phyloP scores from a whole-genome alignment of 2,329 filamentous ascomycete genomes.

The Lachnellula suecica region DNA sequence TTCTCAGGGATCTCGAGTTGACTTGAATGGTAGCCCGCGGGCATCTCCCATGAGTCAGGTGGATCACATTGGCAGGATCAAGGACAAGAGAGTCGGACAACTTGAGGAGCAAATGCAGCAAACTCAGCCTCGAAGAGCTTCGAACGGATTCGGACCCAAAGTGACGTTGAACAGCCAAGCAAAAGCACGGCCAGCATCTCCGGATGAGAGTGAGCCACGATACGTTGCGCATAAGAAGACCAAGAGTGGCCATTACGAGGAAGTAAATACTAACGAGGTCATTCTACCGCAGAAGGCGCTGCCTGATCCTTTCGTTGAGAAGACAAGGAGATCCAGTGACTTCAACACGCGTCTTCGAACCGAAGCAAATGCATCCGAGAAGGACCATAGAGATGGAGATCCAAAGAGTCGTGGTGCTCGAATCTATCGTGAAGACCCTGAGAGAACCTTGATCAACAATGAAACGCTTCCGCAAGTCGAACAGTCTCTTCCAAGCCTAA shows the following conservation, averaged over 20 bases:
- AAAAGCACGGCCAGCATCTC: constrained; percentile 25
- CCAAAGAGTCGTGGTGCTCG: neutral
- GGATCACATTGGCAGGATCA: constrained; percentile 6
- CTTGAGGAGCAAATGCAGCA: neutral
- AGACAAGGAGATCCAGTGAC: constrained; percentile 10
- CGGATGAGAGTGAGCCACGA: constrained; percentile 18
- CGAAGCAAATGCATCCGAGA: neutral
- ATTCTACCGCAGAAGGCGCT: constrained; percentile 19
- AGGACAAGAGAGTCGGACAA: neutral
- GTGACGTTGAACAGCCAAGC: constrained; percentile 17
- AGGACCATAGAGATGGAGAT: neutral
- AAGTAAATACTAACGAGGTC: constrained; percentile 20
- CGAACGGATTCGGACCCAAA: constrained; percentile 21
- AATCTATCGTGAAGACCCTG: constrained; percentile 10
- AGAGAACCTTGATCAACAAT: constrained; percentile 22
- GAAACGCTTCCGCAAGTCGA: constrained; percentile 3
- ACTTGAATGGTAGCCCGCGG: constrained; percentile 22
- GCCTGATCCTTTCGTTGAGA: constrained; percentile 28
- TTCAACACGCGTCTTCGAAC: constrained; percentile 24
- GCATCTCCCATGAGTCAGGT: constrained; percentile 3
- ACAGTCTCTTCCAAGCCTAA: constrained; percentile 13
- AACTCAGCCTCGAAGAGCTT: constrained; percentile 3
- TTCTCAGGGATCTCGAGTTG: constrained; percentile 18
- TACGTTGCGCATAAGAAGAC: constrained; percentile 31
- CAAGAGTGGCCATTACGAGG: constrained; percentile 22